Evolutionary conservation across 257 asterid species (phyloP).

Genomic region (Nicotiana noctiflora): DNA sequence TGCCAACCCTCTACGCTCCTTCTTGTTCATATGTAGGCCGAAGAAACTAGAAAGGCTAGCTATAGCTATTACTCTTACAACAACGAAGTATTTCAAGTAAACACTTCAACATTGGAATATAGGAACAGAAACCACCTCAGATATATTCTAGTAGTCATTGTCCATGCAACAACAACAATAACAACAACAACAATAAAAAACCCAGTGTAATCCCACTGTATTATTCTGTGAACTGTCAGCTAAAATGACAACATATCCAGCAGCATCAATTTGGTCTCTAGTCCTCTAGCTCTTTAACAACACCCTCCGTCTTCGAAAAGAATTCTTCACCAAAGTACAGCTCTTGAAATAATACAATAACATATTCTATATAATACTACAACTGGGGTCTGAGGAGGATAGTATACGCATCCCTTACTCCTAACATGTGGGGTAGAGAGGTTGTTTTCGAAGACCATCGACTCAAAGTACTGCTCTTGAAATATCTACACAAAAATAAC

Average conservation of each 20-base stretch:
- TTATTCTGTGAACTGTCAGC: neutral
- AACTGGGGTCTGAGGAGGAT: too few species aligned
- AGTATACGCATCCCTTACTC: too few species aligned
- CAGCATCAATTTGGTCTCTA: neutral
- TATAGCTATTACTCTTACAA: neutral
- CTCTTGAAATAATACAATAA: constrained; percentile 36
- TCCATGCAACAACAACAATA: neutral
- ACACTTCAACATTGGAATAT: neutral
- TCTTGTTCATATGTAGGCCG: neutral
- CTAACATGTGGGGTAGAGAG: too few species aligned
- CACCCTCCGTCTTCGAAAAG: constrained; percentile 47
- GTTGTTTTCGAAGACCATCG: too few species aligned
- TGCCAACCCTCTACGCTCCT: neutral
- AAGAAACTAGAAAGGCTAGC: neutral
- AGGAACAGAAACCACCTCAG: neutral
- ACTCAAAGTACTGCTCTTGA: constrained; percentile 41
- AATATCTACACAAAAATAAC: constrained; percentile 37
- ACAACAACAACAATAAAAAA: too few species aligned
- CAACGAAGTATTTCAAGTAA: neutral
- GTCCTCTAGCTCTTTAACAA: constrained; percentile 30
- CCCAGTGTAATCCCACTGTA: neutral
- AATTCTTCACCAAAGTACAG: constrained; percentile 61
- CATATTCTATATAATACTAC: too few species aligned
- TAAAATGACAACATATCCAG: neutral
- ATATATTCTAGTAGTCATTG: neutral